Conservation (phyloP, 495 filamentous ascomycete genomes). For the Aspergillus panamensis region DNA sequence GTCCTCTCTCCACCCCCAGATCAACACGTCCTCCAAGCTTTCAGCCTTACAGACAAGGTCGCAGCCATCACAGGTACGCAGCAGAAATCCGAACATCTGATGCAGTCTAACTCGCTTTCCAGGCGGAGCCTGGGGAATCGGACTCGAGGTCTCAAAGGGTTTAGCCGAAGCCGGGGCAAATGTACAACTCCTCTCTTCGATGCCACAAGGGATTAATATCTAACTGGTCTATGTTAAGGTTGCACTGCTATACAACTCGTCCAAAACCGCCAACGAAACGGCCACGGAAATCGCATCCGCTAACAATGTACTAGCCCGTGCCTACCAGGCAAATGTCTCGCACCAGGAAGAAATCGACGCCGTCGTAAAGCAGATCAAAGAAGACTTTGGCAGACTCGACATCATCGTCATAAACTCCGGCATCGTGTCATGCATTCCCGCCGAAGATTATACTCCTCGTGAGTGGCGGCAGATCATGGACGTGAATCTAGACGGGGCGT, state of each 20-base stretch:
- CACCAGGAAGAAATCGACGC: slow-evolving; percentile 52
- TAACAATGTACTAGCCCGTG: slow-evolving; percentile 63
- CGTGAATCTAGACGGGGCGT: slow-evolving; percentile 47
- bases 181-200: slow-evolving; percentile 17
- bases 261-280: slow-evolving; percentile 60
- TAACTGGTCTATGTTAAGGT: slow-evolving; percentile 37
- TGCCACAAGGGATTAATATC: not conserved
- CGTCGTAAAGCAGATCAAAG: slow-evolving; percentile 51
- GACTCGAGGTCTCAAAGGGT: slow-evolving; percentile 65
- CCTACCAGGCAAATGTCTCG: slow-evolving; percentile 67
- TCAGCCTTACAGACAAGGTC: slow-evolving; percentile 38
- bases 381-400: slow-evolving; percentile 68
- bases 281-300: slow-evolving; percentile 67
- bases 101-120: not conserved
- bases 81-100: not conserved
- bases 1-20: slow-evolving; percentile 38
- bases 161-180: slow-evolving; percentile 78
- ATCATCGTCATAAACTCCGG: slow-evolving; percentile 77
- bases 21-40: slow-evolving; percentile 35
- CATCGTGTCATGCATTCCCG: slow-evolving; percentile 46
- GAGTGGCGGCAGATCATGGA: slow-evolving; percentile 42
- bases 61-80: slow-evolving; percentile 31
- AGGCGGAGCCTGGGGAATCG: slow-evolving; percentile 77
- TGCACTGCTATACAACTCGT: slow-evolving; percentile 52
- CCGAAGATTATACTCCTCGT: slow-evolving; percentile 34